phyloP scores from a whole-genome alignment of 1,284 basidiomycete genomes.

The Cutaneotrichosporon sp. region DNA sequence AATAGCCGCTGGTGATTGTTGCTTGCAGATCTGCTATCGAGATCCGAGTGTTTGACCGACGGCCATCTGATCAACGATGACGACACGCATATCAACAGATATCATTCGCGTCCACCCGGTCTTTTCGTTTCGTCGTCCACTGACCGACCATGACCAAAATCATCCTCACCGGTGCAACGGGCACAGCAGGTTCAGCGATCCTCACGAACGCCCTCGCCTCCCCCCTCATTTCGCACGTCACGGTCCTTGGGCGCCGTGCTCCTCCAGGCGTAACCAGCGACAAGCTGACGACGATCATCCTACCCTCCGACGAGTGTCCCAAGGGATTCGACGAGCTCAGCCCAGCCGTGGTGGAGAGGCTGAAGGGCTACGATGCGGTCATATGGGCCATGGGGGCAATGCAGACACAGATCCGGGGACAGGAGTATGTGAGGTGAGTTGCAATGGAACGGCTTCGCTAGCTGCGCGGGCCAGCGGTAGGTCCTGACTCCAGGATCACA shows the following conservation, averaged over 20 bases:
- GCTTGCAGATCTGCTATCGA: too few relatives aligned
- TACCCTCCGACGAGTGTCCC: conserved; percentile 27
- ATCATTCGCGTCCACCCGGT: too few relatives aligned
- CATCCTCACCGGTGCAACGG: neutral
- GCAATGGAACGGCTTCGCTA: neutral
- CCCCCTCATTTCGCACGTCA: conserved; percentile 22
- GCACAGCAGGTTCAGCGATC: conserved; percentile 26
- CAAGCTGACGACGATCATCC: conserved; percentile 22
- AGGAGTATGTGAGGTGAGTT: conserved; percentile 14
- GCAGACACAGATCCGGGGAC: neutral
- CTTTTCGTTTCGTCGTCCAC: too few relatives aligned
- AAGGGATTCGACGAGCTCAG: conserved; percentile 23
- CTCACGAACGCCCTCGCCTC: conserved; percentile 25
- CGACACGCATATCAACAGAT: too few relatives aligned
- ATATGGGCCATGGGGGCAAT: conserved; percentile 34
- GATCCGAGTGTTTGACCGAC: too few relatives aligned
- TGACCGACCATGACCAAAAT: too few relatives aligned
- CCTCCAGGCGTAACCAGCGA: conserved; percentile 10
- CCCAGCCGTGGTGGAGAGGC: conserved; percentile 11
- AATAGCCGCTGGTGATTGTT: too few relatives aligned
- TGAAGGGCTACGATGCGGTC: conserved; percentile 15
- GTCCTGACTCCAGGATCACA: conserved; percentile 26
- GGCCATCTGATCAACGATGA: too few relatives aligned
- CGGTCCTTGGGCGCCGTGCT: conserved; percentile 25
- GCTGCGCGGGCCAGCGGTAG: too few relatives aligned